phyloP scores from a whole-genome alignment of 345 rosid genomes.

The Mallotus nudiflorus region DNA sequence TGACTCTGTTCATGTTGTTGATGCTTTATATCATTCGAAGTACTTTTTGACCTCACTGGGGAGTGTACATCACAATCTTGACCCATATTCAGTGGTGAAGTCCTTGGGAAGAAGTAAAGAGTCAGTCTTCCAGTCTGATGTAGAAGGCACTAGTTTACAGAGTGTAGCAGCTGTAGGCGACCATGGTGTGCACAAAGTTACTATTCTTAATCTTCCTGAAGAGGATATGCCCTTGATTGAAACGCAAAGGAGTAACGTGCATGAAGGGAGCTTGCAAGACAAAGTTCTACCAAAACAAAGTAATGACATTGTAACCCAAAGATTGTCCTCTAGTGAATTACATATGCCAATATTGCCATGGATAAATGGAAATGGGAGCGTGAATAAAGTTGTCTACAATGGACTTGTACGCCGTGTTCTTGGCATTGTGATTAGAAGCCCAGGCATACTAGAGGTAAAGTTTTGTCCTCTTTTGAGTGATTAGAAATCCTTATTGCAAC shows the following conservation, averaged over 20 bases:
- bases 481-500: background rate
- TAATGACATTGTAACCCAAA: conserved; percentile 23
- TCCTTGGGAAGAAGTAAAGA: conserved; percentile 35
- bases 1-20: conserved; percentile 66
- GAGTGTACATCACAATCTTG: conserved; percentile 31
- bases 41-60: conserved; percentile 56
- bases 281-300: conserved; percentile 22
- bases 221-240: conserved; percentile 36
- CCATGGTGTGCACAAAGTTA: conserved; percentile 65
- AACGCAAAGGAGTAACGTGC: conserved; percentile 30
- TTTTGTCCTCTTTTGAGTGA: conserved; percentile 6
- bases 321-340: conserved; percentile 32
- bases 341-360: conserved; percentile 76
- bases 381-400: conserved; percentile 59
- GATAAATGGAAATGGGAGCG: conserved; percentile 87
- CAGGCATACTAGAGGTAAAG: conserved; percentile 87
- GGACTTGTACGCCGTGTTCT: conserved; percentile 83
- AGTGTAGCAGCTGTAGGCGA: conserved; percentile 23
- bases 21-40: conserved; percentile 78
- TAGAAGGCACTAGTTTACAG: conserved; percentile 29
- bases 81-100: conserved; percentile 31
- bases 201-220: conserved; percentile 88
- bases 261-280: conserved; percentile 33
- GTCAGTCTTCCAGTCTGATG: conserved; percentile 25
- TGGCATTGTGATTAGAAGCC: conserved; percentile 85